Evolutionary conservation across 2,329 filamentous ascomycete species (phyloP), one percentile per base, ranked within the genome.

Genomic region (Cladosporium sp.): DNA sequence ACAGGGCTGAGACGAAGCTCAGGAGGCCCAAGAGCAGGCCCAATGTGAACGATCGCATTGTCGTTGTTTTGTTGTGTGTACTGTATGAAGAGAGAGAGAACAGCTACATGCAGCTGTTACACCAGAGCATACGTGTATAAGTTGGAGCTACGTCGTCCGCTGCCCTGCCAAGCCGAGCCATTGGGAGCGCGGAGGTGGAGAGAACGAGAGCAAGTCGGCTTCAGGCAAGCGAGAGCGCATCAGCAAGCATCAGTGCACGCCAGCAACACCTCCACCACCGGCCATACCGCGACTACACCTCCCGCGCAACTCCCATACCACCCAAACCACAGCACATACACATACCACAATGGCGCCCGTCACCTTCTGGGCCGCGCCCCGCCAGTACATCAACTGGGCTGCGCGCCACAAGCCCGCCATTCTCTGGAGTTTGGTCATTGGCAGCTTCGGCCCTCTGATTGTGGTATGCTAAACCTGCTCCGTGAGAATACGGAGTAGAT

Each of bases 351-450:
- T 93, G 89, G 85, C 86, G 69, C 84, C 85, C 64, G 90, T 92
- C 73, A 84, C 85, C 74, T 97, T 99, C 90, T 97, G 90, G 88
- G 85, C 88, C 71, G 85, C 86, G 66, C 95, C 95, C 70, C 75
- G 96, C 77, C 88, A 88, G 74, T 98, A 97, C 88, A 81, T 91
- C 75, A 89, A 89, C 80, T 98, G 93, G 92, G 89, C 93, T 62
- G 86, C 91, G 59, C 89, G 92, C 81, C 90, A 95, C 80, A 91
- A 91, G 79, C 95, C 95, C 60, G 93, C 93, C 66, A 90, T 93
- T 82, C 96, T 97, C 85, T 98, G 88, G 86, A 92, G 91, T 73
- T 82, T 92, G 74, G 76, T 91, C 66, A 82, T 98, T 70, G 94
- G 91, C 72, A 82, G 80, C 69, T 74, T 87, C 64, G 93, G 93